phyloP scores from a whole-genome alignment of 768 basidiomycete genomes.

The Hericium alpestre region DNA sequence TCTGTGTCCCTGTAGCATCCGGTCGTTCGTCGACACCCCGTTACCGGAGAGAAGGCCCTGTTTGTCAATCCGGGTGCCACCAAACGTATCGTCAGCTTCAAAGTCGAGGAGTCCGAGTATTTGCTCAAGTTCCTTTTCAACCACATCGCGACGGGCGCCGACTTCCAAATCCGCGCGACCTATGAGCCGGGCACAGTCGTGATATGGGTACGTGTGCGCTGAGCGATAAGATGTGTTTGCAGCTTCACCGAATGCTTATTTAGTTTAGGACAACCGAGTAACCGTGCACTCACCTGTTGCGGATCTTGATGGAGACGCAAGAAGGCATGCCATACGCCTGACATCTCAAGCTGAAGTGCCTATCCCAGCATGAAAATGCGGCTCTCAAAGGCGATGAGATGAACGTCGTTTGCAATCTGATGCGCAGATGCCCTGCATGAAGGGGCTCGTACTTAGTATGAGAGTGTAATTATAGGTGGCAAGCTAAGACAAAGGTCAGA shows the following conservation, averaged over 20 bases:
- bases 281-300: constrained; percentile 34
- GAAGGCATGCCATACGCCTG: constrained; percentile 35
- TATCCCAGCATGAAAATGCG: constrained; percentile 18
- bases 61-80: constrained; percentile 78
- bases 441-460: no score
- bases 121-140: constrained; percentile 61
- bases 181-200: constrained; percentile 47
- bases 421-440: no score
- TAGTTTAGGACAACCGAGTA: constrained; percentile 36
- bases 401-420: no score
- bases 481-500: constrained; percentile 22
- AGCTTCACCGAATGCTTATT: neutral
- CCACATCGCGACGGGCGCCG: constrained; percentile 57
- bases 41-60: constrained; percentile 74
- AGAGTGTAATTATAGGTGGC: no score
- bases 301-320: constrained; percentile 27
- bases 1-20: constrained; percentile 42
- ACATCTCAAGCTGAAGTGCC: constrained; percentile 41
- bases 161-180: constrained; percentile 56
- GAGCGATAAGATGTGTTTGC: constrained; percentile 1
- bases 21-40: constrained; percentile 77
- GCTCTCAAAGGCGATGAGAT: no score
- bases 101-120: constrained; percentile 75
- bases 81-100: constrained; percentile 63
- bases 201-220: constrained; percentile 33